phyloP scores from a whole-genome alignment of 805 yeast genomes.

The Sugiyamaella smithiae region DNA sequence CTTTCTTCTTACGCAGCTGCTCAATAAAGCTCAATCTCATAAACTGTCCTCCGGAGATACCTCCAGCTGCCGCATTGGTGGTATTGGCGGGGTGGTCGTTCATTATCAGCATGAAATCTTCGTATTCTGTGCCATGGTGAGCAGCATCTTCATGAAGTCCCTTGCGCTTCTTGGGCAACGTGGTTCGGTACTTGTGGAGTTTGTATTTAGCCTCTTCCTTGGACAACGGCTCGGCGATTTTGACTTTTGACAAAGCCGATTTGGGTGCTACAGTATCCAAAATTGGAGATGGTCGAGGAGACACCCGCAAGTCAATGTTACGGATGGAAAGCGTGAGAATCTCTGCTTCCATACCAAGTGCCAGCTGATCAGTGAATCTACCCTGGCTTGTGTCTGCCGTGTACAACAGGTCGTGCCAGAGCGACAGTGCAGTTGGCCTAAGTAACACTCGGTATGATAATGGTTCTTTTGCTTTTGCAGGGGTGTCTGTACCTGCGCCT shows the following conservation, averaged over 20 bases:
- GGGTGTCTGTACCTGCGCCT: neutral
- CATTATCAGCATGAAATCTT: slow-evolving; percentile 79
- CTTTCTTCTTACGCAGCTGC: slow-evolving; percentile 71
- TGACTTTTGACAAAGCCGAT: slow-evolving; percentile 30
- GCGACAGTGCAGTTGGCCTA: slow-evolving; percentile 74
- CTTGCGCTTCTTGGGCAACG: slow-evolving; percentile 39
- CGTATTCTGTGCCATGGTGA: slow-evolving; percentile 76
- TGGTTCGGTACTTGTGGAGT: slow-evolving; percentile 27
- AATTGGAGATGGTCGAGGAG: slow-evolving; percentile 38
- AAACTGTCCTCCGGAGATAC: slow-evolving; percentile 58
- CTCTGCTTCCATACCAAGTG: slow-evolving; percentile 85
- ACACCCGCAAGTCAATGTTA: slow-evolving; percentile 70
- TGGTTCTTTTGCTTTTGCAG: slow-evolving; percentile 44
- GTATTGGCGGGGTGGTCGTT: slow-evolving; percentile 40
- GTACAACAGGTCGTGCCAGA: slow-evolving; percentile 80
- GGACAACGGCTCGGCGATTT: slow-evolving; percentile 1
- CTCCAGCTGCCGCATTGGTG: slow-evolving; percentile 38
- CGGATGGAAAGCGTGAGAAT: slow-evolving; percentile 74
- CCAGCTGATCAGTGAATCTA: slow-evolving; percentile 72
- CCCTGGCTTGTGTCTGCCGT: slow-evolving; percentile 72
- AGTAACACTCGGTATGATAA: slow-evolving; percentile 73
- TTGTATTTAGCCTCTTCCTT: slow-evolving; percentile 12
- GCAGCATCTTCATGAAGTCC: slow-evolving; percentile 65
- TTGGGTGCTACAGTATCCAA: slow-evolving; percentile 22
- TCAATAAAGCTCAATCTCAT: slow-evolving; percentile 86